Evolutionary conservation across 495 filamentous ascomycete species (phyloP), one percentile per base, ranked within the genome.

Genomic region (Neurospora tetrasperma): DNA sequence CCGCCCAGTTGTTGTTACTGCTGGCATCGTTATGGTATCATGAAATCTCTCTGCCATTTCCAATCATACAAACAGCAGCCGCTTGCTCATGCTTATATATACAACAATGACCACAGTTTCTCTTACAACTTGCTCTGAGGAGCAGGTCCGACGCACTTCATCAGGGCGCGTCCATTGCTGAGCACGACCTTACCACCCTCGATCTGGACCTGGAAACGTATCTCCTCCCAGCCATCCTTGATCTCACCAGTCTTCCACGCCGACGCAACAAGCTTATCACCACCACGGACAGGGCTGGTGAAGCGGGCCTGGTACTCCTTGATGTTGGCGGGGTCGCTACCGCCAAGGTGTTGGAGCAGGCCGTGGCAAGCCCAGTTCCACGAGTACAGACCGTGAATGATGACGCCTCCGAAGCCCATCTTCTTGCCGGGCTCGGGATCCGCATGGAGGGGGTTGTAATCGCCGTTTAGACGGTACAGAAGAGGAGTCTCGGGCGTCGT

Each of bases 391-490:
- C 94, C 94, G 82, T 97, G 94, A 79, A 96, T 94, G 78, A 96
- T 97, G 72, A 88, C 87, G 48, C 94, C 93, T 5, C 92, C 92
- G 78, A 96, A 97, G 38, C 94, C 93, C 92, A 97, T 95, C 84
- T 93, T 91, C 81, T 86, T 82, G 59, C 93, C 93, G 0, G 94
- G 92, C 80, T 91, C 91, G 14, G 93, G 94, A 39, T 90, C 91
- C 9, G 93, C 92, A 78, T 97, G 93, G 66, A 97, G 89, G 35
- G 93, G 94, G 84, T 96, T 96, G 80, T 96, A 97, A 81, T 96
- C 94, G 76, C 93, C 94, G 74, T 97, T 96, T 42, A 97, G 86
- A 77, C 91, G 87, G 80, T 94, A 94, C 40, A 96, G 84, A 70
- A 92, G 87, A 16, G 94, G 89, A 1, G 91, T 89, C 80, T 94